Percentiles rank a stretch among this genome's conserved stretches.
Evolutionary conservation across 495 filamentous ascomycete genomes (phyloP).

Genomic region (Xylaria castorea): DNA sequence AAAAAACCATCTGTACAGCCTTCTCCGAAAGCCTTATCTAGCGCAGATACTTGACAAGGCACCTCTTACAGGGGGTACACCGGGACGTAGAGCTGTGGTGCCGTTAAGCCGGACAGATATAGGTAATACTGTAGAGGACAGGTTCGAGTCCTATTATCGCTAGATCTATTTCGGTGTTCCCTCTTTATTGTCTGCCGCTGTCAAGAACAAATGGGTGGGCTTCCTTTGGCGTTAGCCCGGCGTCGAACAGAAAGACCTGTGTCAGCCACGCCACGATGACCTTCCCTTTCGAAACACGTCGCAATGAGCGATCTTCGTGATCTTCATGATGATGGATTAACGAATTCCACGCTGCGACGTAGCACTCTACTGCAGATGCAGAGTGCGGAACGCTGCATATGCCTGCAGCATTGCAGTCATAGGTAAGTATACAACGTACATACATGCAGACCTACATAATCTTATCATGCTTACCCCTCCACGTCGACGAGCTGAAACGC

Average conservation of each 20-base stretch:
- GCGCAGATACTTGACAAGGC: too few species aligned
- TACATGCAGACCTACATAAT: neutral
- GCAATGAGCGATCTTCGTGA: conserved; percentile 18
- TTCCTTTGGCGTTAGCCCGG: neutral
- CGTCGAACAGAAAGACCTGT: conserved; percentile 9
- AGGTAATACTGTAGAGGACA: too few species aligned
- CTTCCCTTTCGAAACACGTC: conserved; percentile 24
- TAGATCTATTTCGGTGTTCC: too few species aligned
- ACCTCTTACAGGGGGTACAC: too few species aligned
- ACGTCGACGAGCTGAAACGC: conserved; percentile 17
- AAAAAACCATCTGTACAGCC: too few species aligned
- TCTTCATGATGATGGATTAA: conserved; percentile 11
- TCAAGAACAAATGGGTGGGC: neutral
- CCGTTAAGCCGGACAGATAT: too few species aligned
- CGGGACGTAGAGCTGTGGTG: too few species aligned
- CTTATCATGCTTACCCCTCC: conserved; percentile 12
- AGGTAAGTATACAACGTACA: neutral
- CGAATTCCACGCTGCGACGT: conserved; percentile 18
- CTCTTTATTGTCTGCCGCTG: conserved; percentile 18
- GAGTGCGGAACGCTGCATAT: conserved; percentile 22
- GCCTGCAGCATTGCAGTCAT: conserved; percentile 6
- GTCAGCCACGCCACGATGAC: conserved; percentile 5
- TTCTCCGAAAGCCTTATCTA: too few species aligned
- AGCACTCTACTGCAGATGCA: conserved; percentile 7
- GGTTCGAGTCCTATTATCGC: too few species aligned